These are phyloP conservation scores for Capillidium rhysosporum DNA, from an alignment of 371 early-diverging fungal species.

Conservation along the genomic window DNA sequence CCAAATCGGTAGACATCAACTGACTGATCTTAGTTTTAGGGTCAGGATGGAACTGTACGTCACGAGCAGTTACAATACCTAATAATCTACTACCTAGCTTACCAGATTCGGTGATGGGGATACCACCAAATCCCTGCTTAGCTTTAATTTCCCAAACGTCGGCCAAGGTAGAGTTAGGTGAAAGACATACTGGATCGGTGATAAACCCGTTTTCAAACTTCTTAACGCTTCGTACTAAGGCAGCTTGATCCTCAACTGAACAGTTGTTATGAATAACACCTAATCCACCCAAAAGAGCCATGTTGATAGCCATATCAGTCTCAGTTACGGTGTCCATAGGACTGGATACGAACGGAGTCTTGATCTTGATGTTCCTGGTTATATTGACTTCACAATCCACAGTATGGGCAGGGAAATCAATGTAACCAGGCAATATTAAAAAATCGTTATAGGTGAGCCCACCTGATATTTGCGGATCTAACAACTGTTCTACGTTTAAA, in stretches of 20 bases:
- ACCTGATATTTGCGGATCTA: conserved; percentile 48
- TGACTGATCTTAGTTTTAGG: conserved; percentile 28
- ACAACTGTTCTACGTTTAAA: conserved; percentile 44
- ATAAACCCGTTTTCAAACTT: conserved; percentile 97
- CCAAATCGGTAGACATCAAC: conserved; percentile 82
- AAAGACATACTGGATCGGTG: conserved; percentile 74
- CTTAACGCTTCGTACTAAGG: conserved; percentile 93
- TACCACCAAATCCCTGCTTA: conserved; percentile 81
- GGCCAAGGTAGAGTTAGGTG: conserved; percentile 60
- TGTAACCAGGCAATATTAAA: conserved; percentile 85
- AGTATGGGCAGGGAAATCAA: conserved; percentile 71
- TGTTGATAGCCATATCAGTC: conserved; percentile 88
- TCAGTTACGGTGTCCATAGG: conserved; percentile 98
- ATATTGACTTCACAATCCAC: conserved; percentile 62
- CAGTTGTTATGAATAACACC: conserved; percentile 97
- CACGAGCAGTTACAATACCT: conserved; percentile 91
- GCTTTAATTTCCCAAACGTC: conserved; percentile 77
- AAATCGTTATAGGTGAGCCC: conserved; percentile 97
- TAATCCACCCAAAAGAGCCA: conserved; percentile 89
- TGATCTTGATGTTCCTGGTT: conserved; percentile 68
- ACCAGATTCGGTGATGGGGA: conserved; percentile 88
- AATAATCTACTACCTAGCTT: conserved; percentile 71
- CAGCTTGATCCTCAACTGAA: conserved; percentile 80
- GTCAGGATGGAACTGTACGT: conserved; percentile 77
- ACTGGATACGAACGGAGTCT: conserved; percentile 79